Percentiles rank a stretch among this genome's conserved stretches.
phyloP scores from a whole-genome alignment of 202 grass and related monocot species.

The Miscanthus sacchariflorus region DNA sequence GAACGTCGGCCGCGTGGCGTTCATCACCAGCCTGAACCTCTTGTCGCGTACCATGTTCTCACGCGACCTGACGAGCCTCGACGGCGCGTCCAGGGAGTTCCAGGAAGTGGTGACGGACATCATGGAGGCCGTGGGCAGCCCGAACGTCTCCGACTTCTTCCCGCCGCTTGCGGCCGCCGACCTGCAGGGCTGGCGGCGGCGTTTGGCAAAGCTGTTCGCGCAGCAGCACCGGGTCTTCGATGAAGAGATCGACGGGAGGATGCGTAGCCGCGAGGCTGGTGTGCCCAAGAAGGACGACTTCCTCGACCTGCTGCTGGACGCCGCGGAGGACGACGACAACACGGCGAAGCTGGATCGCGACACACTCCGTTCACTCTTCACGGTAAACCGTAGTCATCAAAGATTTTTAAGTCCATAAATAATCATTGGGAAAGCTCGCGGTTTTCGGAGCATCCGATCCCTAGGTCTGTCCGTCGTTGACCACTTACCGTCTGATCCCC shows the following conservation, averaged over 20 bases:
- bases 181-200: slow-evolving; percentile 47
- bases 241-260: slow-evolving; percentile 34
- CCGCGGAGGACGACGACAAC: slow-evolving; percentile 22
- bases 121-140: slow-evolving; percentile 38
- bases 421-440: too few relatives aligned
- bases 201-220: slow-evolving; percentile 17
- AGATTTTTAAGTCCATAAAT: neutral
- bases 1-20: slow-evolving; percentile 52
- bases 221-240: slow-evolving; percentile 40
- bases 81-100: slow-evolving; percentile 46
- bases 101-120: slow-evolving; percentile 47
- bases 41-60: slow-evolving; percentile 67
- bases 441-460: too few relatives aligned
- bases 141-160: slow-evolving; percentile 50
- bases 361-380: slow-evolving; percentile 22
- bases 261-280: neutral
- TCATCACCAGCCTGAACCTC: slow-evolving; percentile 66
- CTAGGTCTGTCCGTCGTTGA: too few relatives aligned
- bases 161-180: slow-evolving; percentile 33
- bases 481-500: too few relatives aligned
- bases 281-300: slow-evolving; percentile 48
- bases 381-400: neutral
- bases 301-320: slow-evolving; percentile 54
- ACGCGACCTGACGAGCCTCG: slow-evolving; percentile 42
- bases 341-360: neutral